Evolutionary conservation across 2,329 filamentous ascomycete species (phyloP).

Genomic region (Myriosclerotinia curreyana): DNA sequence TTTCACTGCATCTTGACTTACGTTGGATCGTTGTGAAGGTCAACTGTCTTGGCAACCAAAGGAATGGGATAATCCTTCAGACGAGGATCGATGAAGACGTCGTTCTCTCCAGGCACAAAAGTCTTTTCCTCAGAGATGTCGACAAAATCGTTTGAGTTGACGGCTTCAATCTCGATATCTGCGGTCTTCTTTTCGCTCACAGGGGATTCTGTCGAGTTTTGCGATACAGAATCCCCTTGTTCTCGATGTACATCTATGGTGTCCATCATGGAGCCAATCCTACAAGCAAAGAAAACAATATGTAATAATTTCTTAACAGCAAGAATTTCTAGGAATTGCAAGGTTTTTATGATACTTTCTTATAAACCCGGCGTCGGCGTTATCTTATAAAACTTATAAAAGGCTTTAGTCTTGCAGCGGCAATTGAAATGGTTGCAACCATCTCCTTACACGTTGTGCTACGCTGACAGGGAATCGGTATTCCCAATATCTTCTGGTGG

Average conservation of each 20-base stretch:
- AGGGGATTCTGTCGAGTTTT: not conserved
- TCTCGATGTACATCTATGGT: slow-evolving; percentile 6
- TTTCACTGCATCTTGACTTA: slow-evolving; percentile 21
- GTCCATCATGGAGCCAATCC: not conserved
- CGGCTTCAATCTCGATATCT: slow-evolving; percentile 7
- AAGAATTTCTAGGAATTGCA: not conserved
- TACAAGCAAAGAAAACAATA: not conserved
- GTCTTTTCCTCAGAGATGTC: slow-evolving; percentile 23
- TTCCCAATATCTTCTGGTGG: not conserved
- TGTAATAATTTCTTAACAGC: not conserved
- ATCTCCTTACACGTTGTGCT: not conserved
- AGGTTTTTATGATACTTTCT: not conserved
- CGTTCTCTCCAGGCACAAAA: slow-evolving; percentile 35
- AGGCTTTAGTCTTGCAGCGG: not conserved
- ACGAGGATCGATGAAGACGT: slow-evolving; percentile 39
- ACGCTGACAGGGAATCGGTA: not conserved
- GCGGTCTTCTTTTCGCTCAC: slow-evolving; percentile 3
- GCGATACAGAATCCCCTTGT: not conserved
- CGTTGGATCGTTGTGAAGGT: slow-evolving; percentile 39
- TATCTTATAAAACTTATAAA: not conserved
- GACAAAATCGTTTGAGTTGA: slow-evolving; percentile 6
- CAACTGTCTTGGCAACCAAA: slow-evolving; percentile 40
- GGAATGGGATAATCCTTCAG: slow-evolving; percentile 38
- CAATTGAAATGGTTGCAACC: not conserved
- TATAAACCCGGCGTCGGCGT: slow-evolving; percentile 1